Conservation (phyloP, 140 eudicot genomes). For the Senecio squalidus region DNA sequence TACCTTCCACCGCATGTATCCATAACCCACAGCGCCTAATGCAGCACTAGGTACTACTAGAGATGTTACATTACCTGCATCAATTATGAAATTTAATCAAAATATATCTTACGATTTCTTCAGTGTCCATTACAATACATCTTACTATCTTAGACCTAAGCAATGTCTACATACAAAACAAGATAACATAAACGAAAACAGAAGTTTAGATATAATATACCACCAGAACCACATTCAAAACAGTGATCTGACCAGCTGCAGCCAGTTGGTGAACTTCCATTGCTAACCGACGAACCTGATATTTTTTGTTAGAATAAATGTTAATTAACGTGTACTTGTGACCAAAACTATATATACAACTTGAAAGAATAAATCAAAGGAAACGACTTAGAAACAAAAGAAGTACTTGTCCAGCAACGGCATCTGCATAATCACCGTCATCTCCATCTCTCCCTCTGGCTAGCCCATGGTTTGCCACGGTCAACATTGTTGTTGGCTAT, state of each 20-base stretch:
- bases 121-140: neutral
- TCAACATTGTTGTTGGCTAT: no score
- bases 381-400: no score
- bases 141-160: neutral
- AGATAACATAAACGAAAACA: no score
- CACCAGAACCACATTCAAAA: conserved; percentile 63
- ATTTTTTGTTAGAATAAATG: neutral
- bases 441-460: no score
- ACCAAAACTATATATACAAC: neutral
- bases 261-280: conserved; percentile 78
- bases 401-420: no score
- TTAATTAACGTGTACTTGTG: neutral
- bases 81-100: neutral
- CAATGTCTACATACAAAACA: neutral
- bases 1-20: conserved; percentile 99
- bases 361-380: no score
- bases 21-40: conserved; percentile 80
- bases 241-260: conserved; percentile 65
- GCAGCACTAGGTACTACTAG: conserved; percentile 71
- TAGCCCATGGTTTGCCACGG: no score
- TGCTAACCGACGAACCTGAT: conserved; percentile 80
- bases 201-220: no score
- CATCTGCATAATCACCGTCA: no score
- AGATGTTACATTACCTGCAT: conserved; percentile 46
- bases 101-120: neutral